A percentile compares a stretch with the other conserved stretches of the same genome.
Conservation (phyloP, 108 stramenopile genomes). For the Thalassiosira profunda region DNA sequence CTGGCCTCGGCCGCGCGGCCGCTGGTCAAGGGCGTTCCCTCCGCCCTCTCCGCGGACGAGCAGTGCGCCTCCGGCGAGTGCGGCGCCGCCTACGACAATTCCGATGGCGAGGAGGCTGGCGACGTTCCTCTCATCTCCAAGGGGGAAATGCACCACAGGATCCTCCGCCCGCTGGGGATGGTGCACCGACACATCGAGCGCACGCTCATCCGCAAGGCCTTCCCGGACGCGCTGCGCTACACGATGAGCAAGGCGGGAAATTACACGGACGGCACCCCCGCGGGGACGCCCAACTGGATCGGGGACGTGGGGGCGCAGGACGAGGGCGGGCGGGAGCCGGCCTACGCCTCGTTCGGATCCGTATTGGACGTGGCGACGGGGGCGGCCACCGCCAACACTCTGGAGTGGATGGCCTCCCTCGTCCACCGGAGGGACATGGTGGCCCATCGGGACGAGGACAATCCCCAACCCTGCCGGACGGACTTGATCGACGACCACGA, state of each 20-base stretch:
- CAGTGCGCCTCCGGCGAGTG: too few relatives aligned
- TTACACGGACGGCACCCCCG: background rate
- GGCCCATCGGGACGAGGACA: background rate
- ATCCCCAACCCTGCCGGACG: background rate
- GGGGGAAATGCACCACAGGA: too few relatives aligned
- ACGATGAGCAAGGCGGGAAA: background rate
- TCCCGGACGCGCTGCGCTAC: background rate
- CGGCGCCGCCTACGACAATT: too few relatives aligned
- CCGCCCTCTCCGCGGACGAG: too few relatives aligned
- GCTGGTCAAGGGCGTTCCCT: too few relatives aligned
- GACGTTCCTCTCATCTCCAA: too few relatives aligned
- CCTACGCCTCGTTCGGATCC: background rate
- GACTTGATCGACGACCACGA: constrained; percentile 6
- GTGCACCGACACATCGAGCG: too few relatives aligned
- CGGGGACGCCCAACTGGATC: background rate
- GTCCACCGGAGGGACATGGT: background rate
- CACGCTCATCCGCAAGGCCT: background rate
- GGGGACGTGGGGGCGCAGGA: background rate
- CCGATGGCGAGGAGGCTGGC: too few relatives aligned
- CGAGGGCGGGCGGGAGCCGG: background rate
- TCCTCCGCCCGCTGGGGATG: too few relatives aligned
- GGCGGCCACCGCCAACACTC: background rate
- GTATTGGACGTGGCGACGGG: background rate
- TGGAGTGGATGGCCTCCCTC: background rate
- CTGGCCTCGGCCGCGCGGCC: too few relatives aligned